Evolutionary conservation across 2,329 filamentous ascomycete species (phyloP), one percentile per base, ranked within the genome.

Genomic region (Colletotrichum sp.): DNA sequence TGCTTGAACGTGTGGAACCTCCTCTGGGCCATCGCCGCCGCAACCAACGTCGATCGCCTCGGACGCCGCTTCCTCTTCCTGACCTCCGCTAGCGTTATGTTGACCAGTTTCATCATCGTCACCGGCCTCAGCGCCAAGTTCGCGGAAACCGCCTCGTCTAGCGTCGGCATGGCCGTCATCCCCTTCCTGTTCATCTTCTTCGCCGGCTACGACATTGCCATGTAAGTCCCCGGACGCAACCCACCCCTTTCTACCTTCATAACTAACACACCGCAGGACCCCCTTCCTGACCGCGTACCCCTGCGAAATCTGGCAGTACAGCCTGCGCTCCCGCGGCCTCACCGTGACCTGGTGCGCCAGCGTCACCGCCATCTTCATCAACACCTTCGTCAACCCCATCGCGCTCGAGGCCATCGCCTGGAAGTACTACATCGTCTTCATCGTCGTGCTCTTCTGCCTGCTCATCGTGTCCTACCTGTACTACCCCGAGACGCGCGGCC

Each of bases 351-450:
- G 71, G 66, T 76, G 74, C 61, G 43, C 71, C 8, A 66, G 58
- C 10, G 55, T 76, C 55, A 8, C 76, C 55, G 73, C 72, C 36
- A 65, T 76, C 30, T 68, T 73, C 58, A 75, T 76, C 61, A 84
- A 83, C 67, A 80, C 80, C 36, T 86, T 86, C 58, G 85, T 86
- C 12, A 88, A 88, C 48, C 86, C 86, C 0, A 84, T 88, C 12
- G 86, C 84, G 0, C 81, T 88, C 66, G 83, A 85, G 1, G 80
- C 80, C 2, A 85, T 88, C 39, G 78, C 77, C 0, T 88, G 86
- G 87, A 86, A 83, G 77, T 87, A 86, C 71, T 88, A 88, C 71
- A 84, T 87, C 9, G 85, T 88, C 13, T 87, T 85, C 78, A 84
- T 86, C 27, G 84, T 80, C 0, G 79, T 82, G 2, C 79, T 84